A percentile compares a stretch with the other conserved stretches of the same genome.
These are phyloP conservation scores for Ceratopteris richardii DNA, from an alignment of 75 land plant species.

Conservation along the genomic window DNA sequence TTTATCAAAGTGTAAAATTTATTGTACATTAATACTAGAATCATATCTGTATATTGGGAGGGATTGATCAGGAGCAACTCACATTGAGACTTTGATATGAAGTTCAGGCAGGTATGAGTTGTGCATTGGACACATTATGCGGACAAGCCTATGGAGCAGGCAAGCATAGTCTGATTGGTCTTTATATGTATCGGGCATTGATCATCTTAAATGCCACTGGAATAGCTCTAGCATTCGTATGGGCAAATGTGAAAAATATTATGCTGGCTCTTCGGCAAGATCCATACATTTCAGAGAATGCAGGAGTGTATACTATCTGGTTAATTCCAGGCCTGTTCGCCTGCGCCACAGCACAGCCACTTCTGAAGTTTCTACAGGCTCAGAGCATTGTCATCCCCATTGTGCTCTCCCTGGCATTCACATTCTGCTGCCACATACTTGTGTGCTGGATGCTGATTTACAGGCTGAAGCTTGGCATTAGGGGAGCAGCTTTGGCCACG, in stretches of 20 bases:
- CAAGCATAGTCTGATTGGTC: constrained; percentile 26
- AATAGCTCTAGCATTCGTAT: constrained; percentile 55
- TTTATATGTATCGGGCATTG: constrained; percentile 28
- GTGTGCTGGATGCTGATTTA: constrained; percentile 48
- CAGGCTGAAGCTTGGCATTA: constrained; percentile 24
- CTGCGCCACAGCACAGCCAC: constrained; percentile 34
- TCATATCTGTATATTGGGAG: too few relatives aligned
- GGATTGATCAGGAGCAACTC: too few relatives aligned
- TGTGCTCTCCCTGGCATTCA: constrained; percentile 15
- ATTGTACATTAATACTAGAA: too few relatives aligned
- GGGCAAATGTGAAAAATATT: constrained; percentile 48
- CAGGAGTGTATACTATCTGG: constrained; percentile 38
- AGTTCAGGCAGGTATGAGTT: constrained; percentile 26
- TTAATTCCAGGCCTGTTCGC: constrained; percentile 45
- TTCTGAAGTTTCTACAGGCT: constrained; percentile 40
- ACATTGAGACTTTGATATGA: too few relatives aligned
- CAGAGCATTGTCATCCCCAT: constrained; percentile 47
- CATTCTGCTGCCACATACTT: constrained; percentile 37
- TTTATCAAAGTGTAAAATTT: too few relatives aligned
- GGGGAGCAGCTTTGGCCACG: constrained; percentile 53
- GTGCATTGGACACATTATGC: constrained; percentile 34
- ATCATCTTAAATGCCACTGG: constrained; percentile 15
- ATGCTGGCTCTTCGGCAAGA: constrained; percentile 52
- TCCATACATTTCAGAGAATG: constrained; percentile 39
- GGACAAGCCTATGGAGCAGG: constrained; percentile 38